These are phyloP conservation scores for Chlorophyllum brunneum DNA, from an alignment of 768 basidiomycete genomes.

Conservation along the genomic window DNA sequence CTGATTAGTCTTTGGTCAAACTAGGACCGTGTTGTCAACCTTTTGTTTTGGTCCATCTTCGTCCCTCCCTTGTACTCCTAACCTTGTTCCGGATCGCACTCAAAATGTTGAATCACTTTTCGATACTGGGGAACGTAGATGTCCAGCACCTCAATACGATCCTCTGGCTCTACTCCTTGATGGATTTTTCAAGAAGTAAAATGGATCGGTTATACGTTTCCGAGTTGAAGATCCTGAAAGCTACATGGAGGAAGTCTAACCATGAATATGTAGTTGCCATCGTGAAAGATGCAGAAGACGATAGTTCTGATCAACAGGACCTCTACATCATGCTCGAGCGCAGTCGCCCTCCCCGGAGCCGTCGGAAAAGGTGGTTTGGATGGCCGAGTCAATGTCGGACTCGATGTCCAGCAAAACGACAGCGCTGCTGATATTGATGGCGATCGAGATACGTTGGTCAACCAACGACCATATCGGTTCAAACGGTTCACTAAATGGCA, in stretches of 20 bases:
- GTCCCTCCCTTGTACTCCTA: background rate
- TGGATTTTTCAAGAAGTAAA: background rate
- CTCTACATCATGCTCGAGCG: slow-evolving; percentile 5
- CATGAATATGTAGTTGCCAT: slow-evolving; percentile 7
- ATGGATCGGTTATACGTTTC: slow-evolving; percentile 2
- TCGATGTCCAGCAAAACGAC: background rate
- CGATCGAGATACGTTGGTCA: background rate
- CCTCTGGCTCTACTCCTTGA: slow-evolving; percentile 5
- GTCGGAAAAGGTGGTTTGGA: slow-evolving; percentile 1
- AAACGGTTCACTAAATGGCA: background rate
- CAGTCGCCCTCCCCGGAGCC: background rate
- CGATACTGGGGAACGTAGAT: background rate
- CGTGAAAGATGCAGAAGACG: background rate
- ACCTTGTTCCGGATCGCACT: background rate
- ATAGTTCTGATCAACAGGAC: background rate
- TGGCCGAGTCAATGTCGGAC: background rate
- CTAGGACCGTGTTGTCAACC: too few relatives aligned
- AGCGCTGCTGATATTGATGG: background rate
- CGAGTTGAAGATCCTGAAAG: slow-evolving; percentile 1
- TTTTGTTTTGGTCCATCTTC: background rate
- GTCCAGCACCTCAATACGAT: slow-evolving; percentile 2
- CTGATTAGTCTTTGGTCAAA: background rate
- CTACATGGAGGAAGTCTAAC: background rate
- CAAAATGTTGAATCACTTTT: background rate
- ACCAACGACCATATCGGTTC: background rate